These are phyloP conservation scores for Polygonum aviculare DNA, from an alignment of 148 eudicot species.

Conservation along the genomic window DNA sequence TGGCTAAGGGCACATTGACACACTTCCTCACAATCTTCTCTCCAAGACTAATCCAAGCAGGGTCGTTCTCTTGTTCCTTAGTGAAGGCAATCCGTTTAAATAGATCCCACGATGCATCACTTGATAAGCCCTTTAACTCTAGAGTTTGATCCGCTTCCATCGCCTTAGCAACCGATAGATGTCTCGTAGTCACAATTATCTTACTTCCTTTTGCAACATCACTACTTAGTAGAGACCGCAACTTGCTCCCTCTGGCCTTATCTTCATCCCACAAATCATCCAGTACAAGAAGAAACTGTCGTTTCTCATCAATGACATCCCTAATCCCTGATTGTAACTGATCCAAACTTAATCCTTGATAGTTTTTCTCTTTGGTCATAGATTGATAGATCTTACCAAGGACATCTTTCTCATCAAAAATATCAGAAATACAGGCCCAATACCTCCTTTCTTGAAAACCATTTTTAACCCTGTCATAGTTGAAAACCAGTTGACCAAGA, in stretches of 20 bases:
- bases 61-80: neutral
- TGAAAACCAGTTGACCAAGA: slow-evolving; percentile 19
- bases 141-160: neutral
- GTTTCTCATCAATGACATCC: neutral
- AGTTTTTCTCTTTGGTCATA: neutral
- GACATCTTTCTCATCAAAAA: neutral
- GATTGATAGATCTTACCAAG: slow-evolving; percentile 6
- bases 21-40: neutral
- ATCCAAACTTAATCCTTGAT: neutral
- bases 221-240: neutral
- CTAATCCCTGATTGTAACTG: neutral
- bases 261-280: slow-evolving; percentile 15
- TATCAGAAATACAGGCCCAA: slow-evolving; percentile 19
- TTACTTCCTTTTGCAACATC: neutral
- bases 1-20: neutral
- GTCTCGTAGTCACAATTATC: neutral
- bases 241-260: neutral
- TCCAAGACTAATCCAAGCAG: neutral
- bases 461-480: neutral
- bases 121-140: slow-evolving; percentile 16
- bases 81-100: neutral
- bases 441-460: slow-evolving; percentile 3
- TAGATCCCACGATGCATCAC: slow-evolving; percentile 17
- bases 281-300: slow-evolving; percentile 4
- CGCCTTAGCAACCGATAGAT: neutral